These are phyloP conservation scores for Rhododendron ovatum DNA, from an alignment of 148 eudicot species.

Conservation along the genomic window DNA sequence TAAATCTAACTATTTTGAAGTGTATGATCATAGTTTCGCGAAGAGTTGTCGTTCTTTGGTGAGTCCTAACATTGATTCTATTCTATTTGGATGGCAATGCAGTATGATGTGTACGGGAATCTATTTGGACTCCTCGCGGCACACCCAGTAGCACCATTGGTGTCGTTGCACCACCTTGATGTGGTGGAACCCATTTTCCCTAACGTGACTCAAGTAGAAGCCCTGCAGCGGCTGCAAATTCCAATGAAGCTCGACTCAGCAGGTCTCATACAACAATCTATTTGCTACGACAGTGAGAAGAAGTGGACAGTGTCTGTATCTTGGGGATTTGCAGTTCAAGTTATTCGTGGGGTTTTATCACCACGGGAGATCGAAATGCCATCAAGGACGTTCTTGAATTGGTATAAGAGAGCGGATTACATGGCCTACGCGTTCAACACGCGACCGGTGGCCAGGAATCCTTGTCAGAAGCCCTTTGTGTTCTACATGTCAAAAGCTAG, in stretches of 20 bases:
- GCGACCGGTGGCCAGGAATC: constrained; percentile 45
- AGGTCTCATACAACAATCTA: constrained; percentile 54
- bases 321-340: constrained; percentile 55
- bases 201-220: constrained; percentile 41
- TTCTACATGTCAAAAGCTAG: constrained; percentile 37
- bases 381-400: constrained; percentile 54
- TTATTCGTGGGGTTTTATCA: constrained; percentile 43
- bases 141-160: constrained; percentile 52
- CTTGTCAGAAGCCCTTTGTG: constrained; percentile 56
- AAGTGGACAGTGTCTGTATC: constrained; percentile 56
- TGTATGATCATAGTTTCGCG: neutral
- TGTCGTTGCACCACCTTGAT: constrained; percentile 52
- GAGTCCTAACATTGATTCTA: constrained; percentile 15
- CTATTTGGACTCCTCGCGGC: constrained; percentile 55
- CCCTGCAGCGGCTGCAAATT: constrained; percentile 30
- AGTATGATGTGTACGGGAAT: constrained; percentile 62
- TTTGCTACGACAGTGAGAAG: constrained; percentile 37
- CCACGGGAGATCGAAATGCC: constrained; percentile 70
- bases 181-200: constrained; percentile 61
- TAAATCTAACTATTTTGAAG: neutral
- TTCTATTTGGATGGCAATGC: constrained; percentile 19
- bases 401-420: constrained; percentile 52
- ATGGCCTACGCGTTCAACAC: constrained; percentile 58
- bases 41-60: neutral
- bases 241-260: constrained; percentile 60